Base-by-base conservation (phyloP, 116 monocot species). In the Thalassia testudinum region DNA sequence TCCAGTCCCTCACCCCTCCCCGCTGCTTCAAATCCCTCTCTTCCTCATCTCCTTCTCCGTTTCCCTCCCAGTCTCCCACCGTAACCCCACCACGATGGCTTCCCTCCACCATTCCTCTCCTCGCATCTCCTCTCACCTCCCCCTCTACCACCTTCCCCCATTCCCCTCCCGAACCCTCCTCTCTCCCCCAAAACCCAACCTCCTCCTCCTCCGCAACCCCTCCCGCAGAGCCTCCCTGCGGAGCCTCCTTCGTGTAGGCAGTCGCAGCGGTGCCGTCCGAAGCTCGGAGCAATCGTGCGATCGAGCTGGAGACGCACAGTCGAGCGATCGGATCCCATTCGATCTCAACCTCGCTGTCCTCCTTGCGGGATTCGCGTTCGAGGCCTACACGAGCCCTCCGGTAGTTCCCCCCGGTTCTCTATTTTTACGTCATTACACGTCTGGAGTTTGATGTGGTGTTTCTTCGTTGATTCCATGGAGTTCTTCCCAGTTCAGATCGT, bases 341-440 rank as follows among this genome's bases (percentile, higher is more conserved):
- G 81, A 95, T 67, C 60, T 95, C 54, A 76, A 95, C 60, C 81
- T 95, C 21, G 93, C 93, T 22, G 81, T 87, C 42, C 70, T 95
- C 19, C 84, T 95, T 43, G 88, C 93, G 0, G 93, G 93, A 19
- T 95, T 95, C 51, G 93, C 93, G 24, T 95, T 95, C 54, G 93
- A 95, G 25, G 81, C 88, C 18, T 95, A 95, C 60, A 64, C 73
- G 24, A 87, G 61, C 54, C 93, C 93, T 60, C 76, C 88, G 56
- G 93, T 95, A 37, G n/a, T n/a, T 18, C 28, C 55, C 19, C 44
- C 38, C 13, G 5, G 5, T 12, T 27, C 23, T 24, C 45, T 57
- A 25, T n/a, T n/a, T n/a, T n/a, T n/a, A n/a, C n/a, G n/a, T n/a
- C n/a, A n/a, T n/a, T n/a, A 40, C 40, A 40, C 14, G 14, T 14